Percentiles rank a stretch among this genome's conserved stretches.
These are phyloP conservation scores for Collybiopsis luxurians DNA, from an alignment of 768 basidiomycete species.

Conservation along the genomic window DNA sequence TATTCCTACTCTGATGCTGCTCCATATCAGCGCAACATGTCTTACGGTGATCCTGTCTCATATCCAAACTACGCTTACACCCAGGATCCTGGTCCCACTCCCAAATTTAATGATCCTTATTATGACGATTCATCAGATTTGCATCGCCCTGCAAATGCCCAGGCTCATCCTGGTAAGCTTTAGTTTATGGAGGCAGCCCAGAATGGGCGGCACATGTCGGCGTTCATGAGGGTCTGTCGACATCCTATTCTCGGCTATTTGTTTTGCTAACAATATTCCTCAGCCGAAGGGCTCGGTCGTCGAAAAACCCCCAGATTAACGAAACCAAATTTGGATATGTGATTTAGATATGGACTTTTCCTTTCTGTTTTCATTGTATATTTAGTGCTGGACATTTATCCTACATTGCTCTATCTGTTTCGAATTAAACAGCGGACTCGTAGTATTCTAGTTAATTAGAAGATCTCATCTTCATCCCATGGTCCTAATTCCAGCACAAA, in stretches of 20 bases:
- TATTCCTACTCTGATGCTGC: slow-evolving; percentile 34
- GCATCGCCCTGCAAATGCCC: slow-evolving; percentile 34
- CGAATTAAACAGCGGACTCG: not conserved
- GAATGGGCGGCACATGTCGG: slow-evolving; percentile 23
- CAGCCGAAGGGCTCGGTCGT: slow-evolving; percentile 43
- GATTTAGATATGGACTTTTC: not conserved
- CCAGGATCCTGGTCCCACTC: slow-evolving; percentile 37
- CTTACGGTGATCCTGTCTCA: slow-evolving; percentile 8
- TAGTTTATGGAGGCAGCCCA: slow-evolving; percentile 19
- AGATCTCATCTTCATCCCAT: slow-evolving; percentile 6
- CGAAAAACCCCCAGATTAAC: slow-evolving; percentile 37
- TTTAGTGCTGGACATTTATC: slow-evolving; percentile 4
- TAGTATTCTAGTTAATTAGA: slow-evolving; percentile 3
- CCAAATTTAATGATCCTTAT: slow-evolving; percentile 33
- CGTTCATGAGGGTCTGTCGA: slow-evolving; percentile 19
- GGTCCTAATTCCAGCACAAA: not conserved
- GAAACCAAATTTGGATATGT: not conserved
- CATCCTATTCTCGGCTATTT: not conserved
- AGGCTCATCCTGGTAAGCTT: slow-evolving; percentile 49
- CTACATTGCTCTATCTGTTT: not conserved
- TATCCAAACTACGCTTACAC: slow-evolving; percentile 31
- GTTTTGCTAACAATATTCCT: slow-evolving; percentile 5
- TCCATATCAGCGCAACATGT: slow-evolving; percentile 20
- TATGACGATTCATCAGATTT: slow-evolving; percentile 23
- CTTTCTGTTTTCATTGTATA: not conserved